A percentile compares a stretch with the other conserved stretches of the same genome.
Evolutionary conservation across 2,329 filamentous ascomycete species (phyloP).

Genomic region (Ambrosiella beaveri): DNA sequence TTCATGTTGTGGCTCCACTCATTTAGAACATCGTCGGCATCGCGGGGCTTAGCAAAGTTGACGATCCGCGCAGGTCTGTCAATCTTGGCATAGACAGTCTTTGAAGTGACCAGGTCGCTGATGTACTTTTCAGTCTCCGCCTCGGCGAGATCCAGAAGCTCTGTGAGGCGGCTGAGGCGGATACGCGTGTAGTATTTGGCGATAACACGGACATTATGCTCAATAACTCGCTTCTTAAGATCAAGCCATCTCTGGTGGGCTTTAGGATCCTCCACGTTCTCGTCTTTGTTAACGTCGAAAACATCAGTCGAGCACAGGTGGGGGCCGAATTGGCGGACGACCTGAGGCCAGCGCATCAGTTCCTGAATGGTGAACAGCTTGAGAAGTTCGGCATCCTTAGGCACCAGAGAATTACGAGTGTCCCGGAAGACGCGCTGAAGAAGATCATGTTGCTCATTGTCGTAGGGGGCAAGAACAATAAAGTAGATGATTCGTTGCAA

Average conservation of each 20-base stretch:
- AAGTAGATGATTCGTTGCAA: slow-evolving; percentile 96
- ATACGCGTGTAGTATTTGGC: slow-evolving; percentile 99
- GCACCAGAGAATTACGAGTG: slow-evolving; percentile 58
- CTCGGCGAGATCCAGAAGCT: slow-evolving; percentile 79
- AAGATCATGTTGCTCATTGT: slow-evolving; percentile 96
- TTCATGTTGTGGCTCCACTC: slow-evolving; percentile 99
- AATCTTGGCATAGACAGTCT: slow-evolving; percentile 96
- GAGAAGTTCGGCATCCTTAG: slow-evolving; percentile 68
- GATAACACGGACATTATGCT: slow-evolving; percentile 94
- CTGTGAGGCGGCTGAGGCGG: slow-evolving; percentile 73
- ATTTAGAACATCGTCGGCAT: slow-evolving; percentile 90
- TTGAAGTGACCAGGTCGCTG: slow-evolving; percentile 86
- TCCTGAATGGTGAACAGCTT: slow-evolving; percentile 92
- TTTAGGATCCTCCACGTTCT: slow-evolving; percentile 57
- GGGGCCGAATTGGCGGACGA: slow-evolving; percentile 72
- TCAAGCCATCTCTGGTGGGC: slow-evolving; percentile 80
- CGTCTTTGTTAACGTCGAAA: slow-evolving; percentile 48
- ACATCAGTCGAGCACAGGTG: slow-evolving; percentile 82
- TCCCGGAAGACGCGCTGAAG: slow-evolving; percentile 85
- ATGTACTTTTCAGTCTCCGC: slow-evolving; percentile 99
- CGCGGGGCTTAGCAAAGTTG: slow-evolving; percentile 84
- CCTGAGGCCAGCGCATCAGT: slow-evolving; percentile 95
- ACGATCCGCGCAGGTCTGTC: slow-evolving; percentile 84
- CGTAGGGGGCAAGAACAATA: slow-evolving; percentile 85
- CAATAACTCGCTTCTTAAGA: slow-evolving; percentile 92